Base-by-base conservation (phyloP, 2,329 filamentous ascomycete species). In the Cercospora sojina region DNA sequence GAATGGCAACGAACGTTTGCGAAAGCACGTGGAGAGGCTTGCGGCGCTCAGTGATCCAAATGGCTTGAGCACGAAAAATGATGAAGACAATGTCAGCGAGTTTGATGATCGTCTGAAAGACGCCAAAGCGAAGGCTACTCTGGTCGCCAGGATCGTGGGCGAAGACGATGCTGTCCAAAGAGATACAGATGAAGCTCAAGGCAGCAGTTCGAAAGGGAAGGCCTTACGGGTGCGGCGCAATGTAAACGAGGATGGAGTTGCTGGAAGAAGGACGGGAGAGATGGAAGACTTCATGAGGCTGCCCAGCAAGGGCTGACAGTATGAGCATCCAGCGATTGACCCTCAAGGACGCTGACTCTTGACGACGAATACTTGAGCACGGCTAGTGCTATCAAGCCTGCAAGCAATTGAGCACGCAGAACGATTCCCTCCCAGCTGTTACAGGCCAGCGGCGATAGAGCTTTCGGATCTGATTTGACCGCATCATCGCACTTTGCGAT, bases 101-200 rank as follows among this genome's bases (percentile, higher is more conserved):
- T 93, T 96, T 74, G 95, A 99, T 74, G 92, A 97, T 77, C 85
- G 93, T 12, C 76, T 96, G 43, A 95, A 93, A 80, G 87, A 91
- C 70, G 94, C 93, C 3, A 86, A 88, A 72, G 90, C 90, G 3
- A 97, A 97, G 77, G 86, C 87, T 1, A 96, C 94, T 79, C 86
- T 99, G 56, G 88, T 98, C 53, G 90, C 95, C 78, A 89, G 89
- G 67, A 88, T 91, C 9, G 74, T 86, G 27, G 85, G 85, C 7
- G 84, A 85, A 71, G 65, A 73, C 23, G 70, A 71, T 56, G 32
- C 38, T 29, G 12, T 27, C 53, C 56, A 38, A 12, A 43, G n/a
- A 13, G 57, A 59, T 16, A 57, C 55, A 13, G 62, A 35, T 31
- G 64, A 31, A 16, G 12, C 23, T 16, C 32, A 16, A 35, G 29